A percentile compares a stretch with the other conserved stretches of the same genome.
phyloP scores from a whole-genome alignment of 1,139 yeast species.

The Taphrina communis region DNA sequence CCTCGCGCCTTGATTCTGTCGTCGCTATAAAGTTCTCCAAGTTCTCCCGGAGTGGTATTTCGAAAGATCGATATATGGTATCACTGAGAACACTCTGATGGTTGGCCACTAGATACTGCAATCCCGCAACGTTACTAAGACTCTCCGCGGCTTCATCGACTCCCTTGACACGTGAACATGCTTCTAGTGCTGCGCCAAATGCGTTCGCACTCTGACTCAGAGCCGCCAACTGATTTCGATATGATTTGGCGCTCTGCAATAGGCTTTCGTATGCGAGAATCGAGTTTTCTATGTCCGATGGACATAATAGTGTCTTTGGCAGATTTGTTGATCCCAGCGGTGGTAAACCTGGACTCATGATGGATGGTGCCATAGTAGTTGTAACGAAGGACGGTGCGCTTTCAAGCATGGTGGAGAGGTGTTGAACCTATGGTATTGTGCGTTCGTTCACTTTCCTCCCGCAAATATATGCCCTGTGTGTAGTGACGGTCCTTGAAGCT shows the following conservation, averaged over 20 bases:
- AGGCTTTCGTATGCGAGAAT: conserved; percentile 56
- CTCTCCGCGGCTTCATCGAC: conserved; percentile 66
- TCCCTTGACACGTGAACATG: conserved; percentile 71
- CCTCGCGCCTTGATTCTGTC: conserved; percentile 56
- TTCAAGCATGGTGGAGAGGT: not conserved
- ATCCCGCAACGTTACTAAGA: conserved; percentile 72
- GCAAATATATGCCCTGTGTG: too few species aligned
- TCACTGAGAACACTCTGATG: conserved; percentile 75
- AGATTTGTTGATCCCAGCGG: not conserved
- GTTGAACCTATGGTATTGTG: not conserved
- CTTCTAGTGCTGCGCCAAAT: conserved; percentile 75
- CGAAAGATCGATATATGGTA: conserved; percentile 61
- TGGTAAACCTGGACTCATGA: conserved; percentile 17
- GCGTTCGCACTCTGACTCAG: conserved; percentile 71
- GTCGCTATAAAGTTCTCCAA: conserved; percentile 54
- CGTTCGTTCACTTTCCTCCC: too few species aligned
- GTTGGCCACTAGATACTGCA: conserved; percentile 76
- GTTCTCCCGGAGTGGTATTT: conserved; percentile 60
- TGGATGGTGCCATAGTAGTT: conserved; percentile 15
- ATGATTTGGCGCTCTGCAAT: conserved; percentile 60
- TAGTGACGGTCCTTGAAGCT: too few species aligned
- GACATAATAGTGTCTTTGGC: conserved; percentile 29
- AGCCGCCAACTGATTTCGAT: conserved; percentile 59
- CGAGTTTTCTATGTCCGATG: conserved; percentile 26
- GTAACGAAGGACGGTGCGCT: not conserved